A percentile compares a stretch with the other conserved stretches of the same genome.
Conservation (phyloP, 176 grass and related monocot genomes). For the Ananas comosus region DNA sequence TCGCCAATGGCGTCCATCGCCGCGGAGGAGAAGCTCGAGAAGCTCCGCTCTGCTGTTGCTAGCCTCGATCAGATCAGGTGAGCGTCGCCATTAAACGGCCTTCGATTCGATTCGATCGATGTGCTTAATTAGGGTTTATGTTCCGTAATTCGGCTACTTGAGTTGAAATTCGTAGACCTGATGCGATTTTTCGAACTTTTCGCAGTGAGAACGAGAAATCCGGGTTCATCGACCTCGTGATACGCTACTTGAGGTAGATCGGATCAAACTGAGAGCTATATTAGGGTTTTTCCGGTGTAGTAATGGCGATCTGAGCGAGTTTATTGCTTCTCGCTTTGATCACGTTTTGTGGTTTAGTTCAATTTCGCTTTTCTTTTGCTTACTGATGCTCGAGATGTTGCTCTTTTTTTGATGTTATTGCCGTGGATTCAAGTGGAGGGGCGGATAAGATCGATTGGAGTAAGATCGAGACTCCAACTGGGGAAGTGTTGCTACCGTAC, state of each 20-base stretch:
- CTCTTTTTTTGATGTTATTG: slow-evolving; percentile 3
- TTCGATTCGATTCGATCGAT: background rate
- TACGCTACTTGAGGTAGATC: slow-evolving; percentile 84
- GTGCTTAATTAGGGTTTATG: slow-evolving; percentile 17
- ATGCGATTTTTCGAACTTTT: slow-evolving; percentile 3
- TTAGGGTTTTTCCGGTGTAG: background rate
- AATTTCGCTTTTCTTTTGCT: background rate
- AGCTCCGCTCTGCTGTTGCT: slow-evolving; percentile 41
- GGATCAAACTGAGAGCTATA: background rate
- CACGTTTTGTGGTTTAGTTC: background rate
- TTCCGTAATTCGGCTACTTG: background rate
- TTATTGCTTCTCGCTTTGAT: background rate
- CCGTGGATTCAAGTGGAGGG: slow-evolving; percentile 39
- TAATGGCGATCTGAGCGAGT: background rate
- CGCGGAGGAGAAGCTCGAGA: slow-evolving; percentile 48
- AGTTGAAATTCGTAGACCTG: slow-evolving; percentile 10
- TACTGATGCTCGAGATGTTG: background rate
- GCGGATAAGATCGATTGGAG: slow-evolving; percentile 95
- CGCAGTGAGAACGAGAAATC: slow-evolving; percentile 88
- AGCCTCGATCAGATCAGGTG: slow-evolving; percentile 81
- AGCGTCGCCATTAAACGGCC: background rate
- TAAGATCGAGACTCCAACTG: slow-evolving; percentile 97
- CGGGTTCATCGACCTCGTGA: slow-evolving; percentile 79
- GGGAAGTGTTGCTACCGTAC: slow-evolving; percentile 84
- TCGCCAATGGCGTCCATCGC: slow-evolving; percentile 29